Percentiles rank a stretch among this genome's conserved stretches.
Evolutionary conservation across 768 basidiomycete genomes (phyloP).

Genomic region (Rhodotorula paludigena): DNA sequence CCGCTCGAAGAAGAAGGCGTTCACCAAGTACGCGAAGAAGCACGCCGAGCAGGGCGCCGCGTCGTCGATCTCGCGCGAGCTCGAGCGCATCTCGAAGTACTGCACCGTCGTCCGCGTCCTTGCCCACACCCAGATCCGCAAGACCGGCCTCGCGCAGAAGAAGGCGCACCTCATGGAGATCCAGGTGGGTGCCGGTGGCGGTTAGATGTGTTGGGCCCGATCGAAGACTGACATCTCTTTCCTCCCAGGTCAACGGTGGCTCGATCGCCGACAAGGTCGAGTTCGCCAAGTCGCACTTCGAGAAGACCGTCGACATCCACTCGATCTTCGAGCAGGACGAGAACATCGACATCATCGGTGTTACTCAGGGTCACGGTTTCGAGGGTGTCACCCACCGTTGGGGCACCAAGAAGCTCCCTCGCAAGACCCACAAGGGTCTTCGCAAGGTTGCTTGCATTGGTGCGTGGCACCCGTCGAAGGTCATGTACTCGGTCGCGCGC

Average conservation of each 20-base stretch:
- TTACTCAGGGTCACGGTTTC: slow-evolving; percentile 98
- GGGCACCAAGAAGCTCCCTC: slow-evolving; percentile 97
- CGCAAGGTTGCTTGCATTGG: slow-evolving; percentile 99
- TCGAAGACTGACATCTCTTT: too few species aligned
- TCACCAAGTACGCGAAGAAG: slow-evolving; percentile 99
- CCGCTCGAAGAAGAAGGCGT: slow-evolving; percentile 99
- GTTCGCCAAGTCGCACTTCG: slow-evolving; percentile 86
- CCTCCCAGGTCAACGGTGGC: slow-evolving; percentile 86
- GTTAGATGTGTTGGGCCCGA: neutral
- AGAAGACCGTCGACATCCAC: slow-evolving; percentile 84
- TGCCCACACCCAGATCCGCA: slow-evolving; percentile 93
- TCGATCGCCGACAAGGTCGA: slow-evolving; percentile 90
- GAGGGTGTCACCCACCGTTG: slow-evolving; percentile 99
- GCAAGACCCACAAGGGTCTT: slow-evolving; percentile 99
- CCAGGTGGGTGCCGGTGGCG: slow-evolving; percentile 23
- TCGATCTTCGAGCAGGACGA: slow-evolving; percentile 94
- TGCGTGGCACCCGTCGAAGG: slow-evolving; percentile 97
- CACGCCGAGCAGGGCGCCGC: slow-evolving; percentile 82
- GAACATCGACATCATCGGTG: slow-evolving; percentile 91
- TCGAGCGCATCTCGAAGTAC: slow-evolving; percentile 99
- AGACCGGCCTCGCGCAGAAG: slow-evolving; percentile 97
- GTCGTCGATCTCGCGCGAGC: slow-evolving; percentile 85
- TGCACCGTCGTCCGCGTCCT: slow-evolving; percentile 99
- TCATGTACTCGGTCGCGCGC: slow-evolving; percentile 99
- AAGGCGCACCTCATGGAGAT: slow-evolving; percentile 99